phyloP scores from a whole-genome alignment of 305 asterid genomes.

The Fraxinus velutina region DNA sequence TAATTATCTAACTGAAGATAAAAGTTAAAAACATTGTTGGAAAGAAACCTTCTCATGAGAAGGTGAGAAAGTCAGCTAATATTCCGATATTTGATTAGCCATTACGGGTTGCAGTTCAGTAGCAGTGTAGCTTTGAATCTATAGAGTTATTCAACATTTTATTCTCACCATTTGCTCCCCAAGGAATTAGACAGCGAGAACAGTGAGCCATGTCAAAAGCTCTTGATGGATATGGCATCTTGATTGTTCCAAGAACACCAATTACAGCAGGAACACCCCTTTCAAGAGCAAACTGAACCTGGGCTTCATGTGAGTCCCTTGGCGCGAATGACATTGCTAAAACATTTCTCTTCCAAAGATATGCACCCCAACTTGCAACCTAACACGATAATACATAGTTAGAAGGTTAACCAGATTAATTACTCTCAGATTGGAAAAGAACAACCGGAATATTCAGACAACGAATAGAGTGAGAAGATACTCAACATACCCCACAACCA shows the following conservation, averaged over 20 bases:
- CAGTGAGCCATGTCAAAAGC: slow-evolving; percentile 45
- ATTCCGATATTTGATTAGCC: background rate
- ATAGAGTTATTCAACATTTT: background rate
- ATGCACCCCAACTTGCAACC: slow-evolving; percentile 47
- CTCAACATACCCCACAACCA: background rate
- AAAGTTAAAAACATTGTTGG: background rate
- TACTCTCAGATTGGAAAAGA: background rate
- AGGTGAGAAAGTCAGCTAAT: background rate
- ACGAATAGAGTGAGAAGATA: background rate
- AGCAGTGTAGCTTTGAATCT: background rate
- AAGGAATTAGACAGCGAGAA: slow-evolving; percentile 32
- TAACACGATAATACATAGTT: background rate
- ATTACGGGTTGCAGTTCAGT: background rate
- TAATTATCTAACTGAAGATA: background rate
- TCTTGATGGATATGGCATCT: slow-evolving; percentile 44
- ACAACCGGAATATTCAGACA: background rate
- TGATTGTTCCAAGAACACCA: slow-evolving; percentile 45
- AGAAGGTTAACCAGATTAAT: background rate
- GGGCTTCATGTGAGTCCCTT: slow-evolving; percentile 49
- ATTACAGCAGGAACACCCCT: slow-evolving; percentile 45
- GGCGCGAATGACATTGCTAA: slow-evolving; percentile 48
- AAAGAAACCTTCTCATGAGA: background rate
- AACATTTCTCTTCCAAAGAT: slow-evolving; percentile 51
- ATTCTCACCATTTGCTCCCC: slow-evolving; percentile 3
- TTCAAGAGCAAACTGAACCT: slow-evolving; percentile 47